Percentiles rank a stretch among this genome's conserved stretches.
phyloP scores from a whole-genome alignment of 2,329 filamentous ascomycete species.

The Epicoccum sorghinum region DNA sequence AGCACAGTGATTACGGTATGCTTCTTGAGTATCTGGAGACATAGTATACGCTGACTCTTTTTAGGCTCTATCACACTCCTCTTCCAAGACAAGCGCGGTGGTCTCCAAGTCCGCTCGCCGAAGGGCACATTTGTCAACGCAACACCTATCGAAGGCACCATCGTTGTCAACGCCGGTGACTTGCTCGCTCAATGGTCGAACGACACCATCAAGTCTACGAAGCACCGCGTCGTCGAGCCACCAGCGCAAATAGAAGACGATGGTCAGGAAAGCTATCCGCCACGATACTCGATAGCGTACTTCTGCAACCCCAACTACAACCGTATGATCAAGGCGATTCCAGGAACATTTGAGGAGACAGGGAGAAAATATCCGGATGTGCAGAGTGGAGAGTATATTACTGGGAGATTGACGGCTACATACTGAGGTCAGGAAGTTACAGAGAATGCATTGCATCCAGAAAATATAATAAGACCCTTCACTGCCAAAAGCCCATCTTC shows the following conservation, averaged over 20 bases:
- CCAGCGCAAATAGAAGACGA: conserved; percentile 58
- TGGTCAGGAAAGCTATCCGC: conserved; percentile 66
- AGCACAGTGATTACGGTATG: conserved; percentile 71
- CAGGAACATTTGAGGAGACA: conserved; percentile 72
- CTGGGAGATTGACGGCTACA: conserved; percentile 77
- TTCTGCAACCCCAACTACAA: conserved; percentile 89
- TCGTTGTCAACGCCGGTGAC: conserved; percentile 90
- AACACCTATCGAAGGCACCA: conserved; percentile 78
- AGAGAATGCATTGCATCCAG: too few relatives aligned
- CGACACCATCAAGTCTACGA: conserved; percentile 86
- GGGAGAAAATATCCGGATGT: conserved; percentile 82
- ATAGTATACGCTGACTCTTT: conserved; percentile 10
- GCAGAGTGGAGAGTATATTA: conserved; percentile 80
- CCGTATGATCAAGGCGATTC: conserved; percentile 77
- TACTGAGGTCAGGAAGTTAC: too few relatives aligned
- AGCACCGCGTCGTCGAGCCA: conserved; percentile 89
- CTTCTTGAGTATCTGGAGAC: rapidly evolving
- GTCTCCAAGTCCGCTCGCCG: conserved; percentile 70
- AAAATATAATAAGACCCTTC: too few relatives aligned
- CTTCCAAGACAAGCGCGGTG: conserved; percentile 62
- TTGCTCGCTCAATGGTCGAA: conserved; percentile 88
- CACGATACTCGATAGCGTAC: conserved; percentile 85
- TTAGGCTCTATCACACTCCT: conserved; percentile 50
- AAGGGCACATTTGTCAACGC: conserved; percentile 81
- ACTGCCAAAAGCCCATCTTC: too few relatives aligned